Evolutionary conservation across 306 rosid species (phyloP), one percentile per base, ranked within the genome.

Genomic region (Quercus mongolica): DNA sequence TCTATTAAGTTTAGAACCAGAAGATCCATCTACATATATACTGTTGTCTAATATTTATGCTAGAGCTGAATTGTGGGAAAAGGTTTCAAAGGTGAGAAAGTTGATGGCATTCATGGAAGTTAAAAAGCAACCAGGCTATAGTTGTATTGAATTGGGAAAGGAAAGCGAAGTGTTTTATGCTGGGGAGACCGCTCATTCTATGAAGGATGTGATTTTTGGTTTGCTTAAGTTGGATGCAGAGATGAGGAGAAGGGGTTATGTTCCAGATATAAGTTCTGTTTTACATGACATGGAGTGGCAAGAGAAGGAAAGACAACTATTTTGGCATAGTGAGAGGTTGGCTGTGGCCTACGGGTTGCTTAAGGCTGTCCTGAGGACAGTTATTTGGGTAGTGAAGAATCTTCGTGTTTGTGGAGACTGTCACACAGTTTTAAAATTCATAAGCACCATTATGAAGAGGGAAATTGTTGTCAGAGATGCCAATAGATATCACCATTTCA

Each of bases 331-430:
- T 76, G 97, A 94, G 89, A 85, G 94, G 84, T 78, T 90, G 87
- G 97, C 96, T 28, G 75, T 94, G 74, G 94, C 96, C 12, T 92
- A 90, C 35, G 98, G 96, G 70, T 88, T 92, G 77, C 91, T 94
- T 26, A 92, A 82, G 88, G 85, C 91, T 71, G 91, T 88, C 79
- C 92, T 90, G 0, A 91, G 97, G 62, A 87, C 91, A 23, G 74
- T 83, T 3, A 88, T 94, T 71, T 89, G 96, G 44, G 83, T 94
- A 33, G 94, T 94, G 56, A 94, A 94, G 81, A 94, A 92, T 75
- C 97, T 94, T 52, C 93, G 96, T 21, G 91, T 92, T 73, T 92
- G 97, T 83, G 94, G 93, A 78, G 96, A 92, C 74, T 94, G 98
- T 74, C 98, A 94, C 73, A 87, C 89, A 28, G 98, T 92, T 69